These are phyloP conservation scores for Pseudogymnoascus verrucosus DNA, from an alignment of 2,329 filamentous ascomycete genomes.

Conservation along the genomic window DNA sequence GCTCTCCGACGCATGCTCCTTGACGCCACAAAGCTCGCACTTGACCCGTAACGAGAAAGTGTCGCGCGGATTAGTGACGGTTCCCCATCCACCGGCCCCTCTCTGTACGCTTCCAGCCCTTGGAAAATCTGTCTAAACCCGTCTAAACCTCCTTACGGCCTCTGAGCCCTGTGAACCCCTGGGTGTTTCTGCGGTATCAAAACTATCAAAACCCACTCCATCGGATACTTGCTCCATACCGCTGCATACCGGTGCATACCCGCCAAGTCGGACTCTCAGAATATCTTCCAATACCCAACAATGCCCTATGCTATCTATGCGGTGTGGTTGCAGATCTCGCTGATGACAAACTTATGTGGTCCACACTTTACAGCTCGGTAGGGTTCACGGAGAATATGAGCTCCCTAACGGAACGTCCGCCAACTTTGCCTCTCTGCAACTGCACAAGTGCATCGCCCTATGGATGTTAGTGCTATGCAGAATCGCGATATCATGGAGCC, in stretches of 20 bases:
- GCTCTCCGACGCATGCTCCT: slow-evolving; percentile 3
- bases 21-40: slow-evolving; percentile 1
- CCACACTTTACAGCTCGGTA: slow-evolving; percentile 21
- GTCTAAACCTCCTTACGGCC: not conserved
- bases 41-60: slow-evolving; percentile 2
- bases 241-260: not conserved
- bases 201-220: slow-evolving; percentile 4
- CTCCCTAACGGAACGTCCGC: slow-evolving; percentile 14
- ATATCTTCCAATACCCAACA: slow-evolving; percentile 3
- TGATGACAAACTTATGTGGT: slow-evolving; percentile 8
- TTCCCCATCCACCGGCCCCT: slow-evolving; percentile 3
- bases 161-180: slow-evolving; percentile 4
- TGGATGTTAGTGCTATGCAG: slow-evolving; percentile 5
- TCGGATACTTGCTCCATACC: slow-evolving; percentile 1
- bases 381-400: slow-evolving; percentile 24
- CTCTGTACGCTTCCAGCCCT: not conserved
- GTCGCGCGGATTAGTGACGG: not conserved
- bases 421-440: slow-evolving; percentile 7
- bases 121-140: not conserved
- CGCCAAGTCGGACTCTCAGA: slow-evolving; percentile 5
- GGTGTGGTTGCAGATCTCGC: not conserved
- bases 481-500: slow-evolving; percentile 8
- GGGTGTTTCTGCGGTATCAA: not conserved
- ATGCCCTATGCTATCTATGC: not conserved
- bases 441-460: slow-evolving; percentile 3